Evolutionary conservation across 1,284 basidiomycete genomes (phyloP), one percentile per base, ranked within the genome.

Genomic region (Puccinia horiana): DNA sequence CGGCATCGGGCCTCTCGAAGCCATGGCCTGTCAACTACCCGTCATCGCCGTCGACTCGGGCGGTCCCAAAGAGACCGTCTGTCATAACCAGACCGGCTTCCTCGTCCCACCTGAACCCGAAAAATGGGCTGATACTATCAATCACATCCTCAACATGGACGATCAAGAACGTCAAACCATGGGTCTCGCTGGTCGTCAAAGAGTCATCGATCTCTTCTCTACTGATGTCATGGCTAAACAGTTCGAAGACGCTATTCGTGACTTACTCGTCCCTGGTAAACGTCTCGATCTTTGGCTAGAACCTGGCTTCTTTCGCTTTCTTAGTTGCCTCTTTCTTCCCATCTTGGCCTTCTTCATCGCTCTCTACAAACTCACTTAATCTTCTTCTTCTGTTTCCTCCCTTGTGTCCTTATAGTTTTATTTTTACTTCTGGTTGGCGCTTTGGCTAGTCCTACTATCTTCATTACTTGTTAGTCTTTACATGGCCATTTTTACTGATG

Each of bases 1-100:
- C 86, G 96, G 96, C 1, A 98, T 99, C 84, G 96, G 93, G 0
- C 96, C 96, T 0, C 90, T 98, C 6, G 97, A 99, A 87, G 96
- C 92, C 0, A 98, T 98, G 95, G 91, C 92, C 1, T 95, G 93
- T 83, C 94, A 94, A 0, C 87, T 98, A 0, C 95, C 95, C 0
- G 93, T 99, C 0, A 87, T 99, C 8, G 95, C 95, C 0, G 94
- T 93, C 84, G 89, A 95, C 86, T 93, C 91, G 75, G 96, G 97
- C 47, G 96, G 96, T 0, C 96, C 97, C 0, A 93, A 91, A 0
- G 96, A 99, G 88, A 96, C 93, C 67, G 88, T 98, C 29, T 87
- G 95, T 14, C 91, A 93, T 85, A 16, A n/a, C 6, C 83, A 83
- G 29, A 76, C 83, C 5, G 63, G 74, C 9, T 85, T 84, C 32